These are phyloP conservation scores for Dictyostelium purpureum DNA, from an alignment of 78 protist genomes.

Conservation along the genomic window DNA sequence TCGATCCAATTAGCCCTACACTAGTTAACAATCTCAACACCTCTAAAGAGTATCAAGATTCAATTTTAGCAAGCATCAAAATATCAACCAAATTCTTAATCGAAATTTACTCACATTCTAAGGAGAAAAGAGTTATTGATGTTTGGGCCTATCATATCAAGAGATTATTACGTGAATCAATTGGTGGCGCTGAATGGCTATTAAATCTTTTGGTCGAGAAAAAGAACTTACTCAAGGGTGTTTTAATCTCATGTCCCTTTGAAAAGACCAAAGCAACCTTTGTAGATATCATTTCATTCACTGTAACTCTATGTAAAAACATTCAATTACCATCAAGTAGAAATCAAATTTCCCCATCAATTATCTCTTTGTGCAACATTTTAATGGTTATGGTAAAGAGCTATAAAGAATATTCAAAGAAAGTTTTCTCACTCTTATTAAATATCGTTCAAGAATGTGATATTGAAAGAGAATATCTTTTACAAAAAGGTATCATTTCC, in stretches of 20 bases:
- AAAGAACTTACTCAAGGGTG: not conserved
- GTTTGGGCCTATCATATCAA: constrained; percentile 73
- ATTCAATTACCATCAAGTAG: not conserved
- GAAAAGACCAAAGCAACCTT: constrained; percentile 44
- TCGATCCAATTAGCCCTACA: constrained; percentile 22
- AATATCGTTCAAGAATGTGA: constrained; percentile 4
- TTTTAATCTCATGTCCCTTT: constrained; percentile 16
- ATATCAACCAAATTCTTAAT: constrained; percentile 41
- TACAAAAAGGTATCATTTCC: constrained; percentile 47
- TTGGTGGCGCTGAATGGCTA: constrained; percentile 63
- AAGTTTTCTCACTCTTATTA: constrained; percentile 13
- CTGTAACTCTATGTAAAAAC: constrained; percentile 18
- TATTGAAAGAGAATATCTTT: constrained; percentile 41
- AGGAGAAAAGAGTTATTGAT: constrained; percentile 42
- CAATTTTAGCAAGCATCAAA: constrained; percentile 33
- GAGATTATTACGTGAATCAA: constrained; percentile 38
- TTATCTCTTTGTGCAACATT: not conserved
- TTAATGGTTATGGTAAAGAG: constrained; percentile 14
- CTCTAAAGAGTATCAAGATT: constrained; percentile 19
- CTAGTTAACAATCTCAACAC: not conserved
- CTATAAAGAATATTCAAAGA: constrained; percentile 20
- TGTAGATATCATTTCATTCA: constrained; percentile 48
- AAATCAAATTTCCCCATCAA: not conserved
- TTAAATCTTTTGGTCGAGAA: constrained; percentile 3
- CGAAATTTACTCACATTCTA: constrained; percentile 62